Percentiles rank a stretch among this genome's conserved stretches.
These are phyloP conservation scores for Xylaria sp. DNA, from an alignment of 495 filamentous ascomycete genomes.

Conservation along the genomic window DNA sequence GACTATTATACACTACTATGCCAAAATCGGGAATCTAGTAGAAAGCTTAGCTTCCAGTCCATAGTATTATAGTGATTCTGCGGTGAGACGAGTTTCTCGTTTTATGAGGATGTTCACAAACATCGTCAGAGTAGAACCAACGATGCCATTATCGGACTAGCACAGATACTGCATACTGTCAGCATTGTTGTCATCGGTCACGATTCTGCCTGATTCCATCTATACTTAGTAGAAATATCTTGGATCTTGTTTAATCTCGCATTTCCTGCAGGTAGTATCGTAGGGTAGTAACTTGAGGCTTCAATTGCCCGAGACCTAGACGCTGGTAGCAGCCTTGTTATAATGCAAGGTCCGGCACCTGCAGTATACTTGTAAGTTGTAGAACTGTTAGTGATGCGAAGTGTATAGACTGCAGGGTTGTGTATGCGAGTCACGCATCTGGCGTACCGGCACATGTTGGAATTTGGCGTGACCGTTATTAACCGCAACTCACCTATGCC, in stretches of 20 bases:
- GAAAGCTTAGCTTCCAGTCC: slow-evolving; percentile 3
- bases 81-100: not conserved
- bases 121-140: not conserved
- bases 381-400: not conserved
- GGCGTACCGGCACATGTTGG: not conserved
- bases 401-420: not conserved
- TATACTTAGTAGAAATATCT: not conserved
- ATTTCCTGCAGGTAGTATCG: not conserved
- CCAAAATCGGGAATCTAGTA: slow-evolving; percentile 4
- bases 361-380: not conserved
- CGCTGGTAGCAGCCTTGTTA: not conserved
- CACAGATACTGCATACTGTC: not conserved
- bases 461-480: not conserved
- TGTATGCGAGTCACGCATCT: not conserved
- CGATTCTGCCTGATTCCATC: not conserved
- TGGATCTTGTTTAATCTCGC: slow-evolving; percentile 7
- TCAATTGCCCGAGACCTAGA: not conserved
- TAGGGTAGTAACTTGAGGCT: not conserved
- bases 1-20: slow-evolving; percentile 6
- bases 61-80: not conserved
- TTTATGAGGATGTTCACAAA: slow-evolving; percentile 20
- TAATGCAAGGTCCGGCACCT: slow-evolving; percentile 2
- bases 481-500: not conserved
- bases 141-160: not conserved
- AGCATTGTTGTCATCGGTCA: not conserved